Conservation (phyloP, 768 basidiomycete genomes). For the Boletus subcaerulescens region DNA sequence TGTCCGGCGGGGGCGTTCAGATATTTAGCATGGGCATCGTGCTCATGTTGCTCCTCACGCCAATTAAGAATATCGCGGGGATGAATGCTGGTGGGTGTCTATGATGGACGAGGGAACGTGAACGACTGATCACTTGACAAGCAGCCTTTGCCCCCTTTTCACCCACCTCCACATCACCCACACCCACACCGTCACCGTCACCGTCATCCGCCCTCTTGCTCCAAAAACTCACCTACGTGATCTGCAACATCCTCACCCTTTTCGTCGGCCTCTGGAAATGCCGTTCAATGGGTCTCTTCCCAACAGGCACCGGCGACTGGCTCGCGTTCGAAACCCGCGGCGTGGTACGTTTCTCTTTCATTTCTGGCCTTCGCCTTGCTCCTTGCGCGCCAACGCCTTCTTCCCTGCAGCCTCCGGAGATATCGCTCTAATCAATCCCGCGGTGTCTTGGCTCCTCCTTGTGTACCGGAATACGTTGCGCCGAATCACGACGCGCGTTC, state of each 20-base stretch:
- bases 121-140: no score
- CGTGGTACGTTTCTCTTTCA: constrained; percentile 36
- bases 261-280: constrained; percentile 92
- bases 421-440: constrained; percentile 34
- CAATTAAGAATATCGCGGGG: constrained; percentile 77
- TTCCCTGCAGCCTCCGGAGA: constrained; percentile 41
- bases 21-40: constrained; percentile 97
- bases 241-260: constrained; percentile 75
- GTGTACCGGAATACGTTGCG: no score
- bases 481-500: background rate
- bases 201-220: constrained; percentile 49
- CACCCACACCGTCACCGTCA: background rate
- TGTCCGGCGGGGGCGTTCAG: constrained; percentile 94
- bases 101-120: no score
- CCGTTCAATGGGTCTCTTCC: constrained; percentile 86
- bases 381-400: background rate
- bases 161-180: no score
- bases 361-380: background rate
- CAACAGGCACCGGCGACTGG: constrained; percentile 92
- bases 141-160: constrained; percentile 73
- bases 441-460: no score
- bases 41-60: constrained; percentile 84
- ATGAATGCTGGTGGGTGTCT: constrained; percentile 64
- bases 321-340: constrained; percentile 86
- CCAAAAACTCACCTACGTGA: constrained; percentile 69